Conservation (phyloP, 495 filamentous ascomycete species). For the Xylaria scruposa region DNA sequence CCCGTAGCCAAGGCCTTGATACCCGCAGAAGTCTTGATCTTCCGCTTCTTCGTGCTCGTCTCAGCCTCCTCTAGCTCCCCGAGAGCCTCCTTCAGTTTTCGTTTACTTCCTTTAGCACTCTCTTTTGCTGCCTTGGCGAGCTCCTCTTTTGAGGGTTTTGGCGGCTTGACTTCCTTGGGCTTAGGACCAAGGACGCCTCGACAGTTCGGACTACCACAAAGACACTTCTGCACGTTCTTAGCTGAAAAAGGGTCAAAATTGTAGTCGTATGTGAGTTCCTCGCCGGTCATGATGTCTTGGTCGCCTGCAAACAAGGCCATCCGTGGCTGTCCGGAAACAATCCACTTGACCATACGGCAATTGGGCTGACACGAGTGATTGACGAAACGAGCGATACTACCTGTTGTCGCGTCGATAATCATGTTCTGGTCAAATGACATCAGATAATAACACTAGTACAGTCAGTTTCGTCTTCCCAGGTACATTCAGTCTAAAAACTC, state of each 20-base stretch:
- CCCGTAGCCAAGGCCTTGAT: constrained; percentile 39
- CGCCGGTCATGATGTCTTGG: constrained; percentile 85
- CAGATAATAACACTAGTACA: constrained; percentile 84
- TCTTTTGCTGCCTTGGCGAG: constrained; percentile 38
- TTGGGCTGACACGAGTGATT: constrained; percentile 99
- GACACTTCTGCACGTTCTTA: constrained; percentile 83
- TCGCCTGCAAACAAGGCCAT: constrained; percentile 98
- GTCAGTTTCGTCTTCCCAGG: constrained; percentile 32
- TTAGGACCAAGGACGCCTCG: constrained; percentile 80
- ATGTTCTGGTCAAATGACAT: constrained; percentile 99
- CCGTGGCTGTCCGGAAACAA: constrained; percentile 89
- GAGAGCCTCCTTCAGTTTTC: constrained; percentile 50
- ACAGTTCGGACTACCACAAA: constrained; percentile 78
- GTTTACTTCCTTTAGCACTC: constrained; percentile 44
- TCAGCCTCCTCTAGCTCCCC: constrained; percentile 41
- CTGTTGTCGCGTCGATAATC: constrained; percentile 96
- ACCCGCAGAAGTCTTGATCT: constrained; percentile 45
- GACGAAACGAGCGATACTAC: constrained; percentile 95
- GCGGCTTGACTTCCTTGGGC: constrained; percentile 62
- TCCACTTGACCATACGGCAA: constrained; percentile 96
- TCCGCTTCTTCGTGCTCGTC: constrained; percentile 45
- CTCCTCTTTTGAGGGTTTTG: constrained; percentile 44
- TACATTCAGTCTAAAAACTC: constrained; percentile 34
- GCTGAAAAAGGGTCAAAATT: constrained; percentile 92
- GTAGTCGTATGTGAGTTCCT: constrained; percentile 99